phyloP scores from a whole-genome alignment of 306 rosid genomes.

The Vigna trinervia region DNA sequence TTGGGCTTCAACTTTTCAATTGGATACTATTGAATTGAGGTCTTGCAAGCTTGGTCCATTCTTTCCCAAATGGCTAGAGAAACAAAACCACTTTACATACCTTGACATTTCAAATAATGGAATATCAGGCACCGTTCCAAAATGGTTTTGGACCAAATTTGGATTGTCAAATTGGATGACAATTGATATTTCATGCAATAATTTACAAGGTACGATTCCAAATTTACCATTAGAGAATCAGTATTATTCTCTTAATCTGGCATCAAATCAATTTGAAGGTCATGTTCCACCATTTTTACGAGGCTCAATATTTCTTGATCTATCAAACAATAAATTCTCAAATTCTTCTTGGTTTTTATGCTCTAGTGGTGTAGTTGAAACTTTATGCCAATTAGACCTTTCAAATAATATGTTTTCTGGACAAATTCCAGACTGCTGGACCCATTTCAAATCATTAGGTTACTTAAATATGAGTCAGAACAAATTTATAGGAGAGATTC shows the following conservation, averaged over 20 bases:
- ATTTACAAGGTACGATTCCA: constrained; percentile 4
- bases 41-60: too few relatives aligned
- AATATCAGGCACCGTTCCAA: neutral
- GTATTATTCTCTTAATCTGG: neutral
- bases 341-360: constrained; percentile 1
- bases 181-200: neutral
- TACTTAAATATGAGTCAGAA: neutral
- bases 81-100: neutral
- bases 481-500: neutral
- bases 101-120: neutral
- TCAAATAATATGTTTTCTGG: neutral
- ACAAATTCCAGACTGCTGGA: constrained; percentile 18
- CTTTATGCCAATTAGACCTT: neutral
- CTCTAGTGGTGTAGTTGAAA: neutral
- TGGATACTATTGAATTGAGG: too few relatives aligned
- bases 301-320: neutral
- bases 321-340: constrained; percentile 39
- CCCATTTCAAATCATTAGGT: neutral
- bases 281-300: neutral
- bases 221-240: neutral
- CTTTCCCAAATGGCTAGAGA: fast-evolving
- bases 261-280: constrained; percentile 9
- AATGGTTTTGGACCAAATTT: constrained; percentile 31
- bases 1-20: constrained; percentile 25
- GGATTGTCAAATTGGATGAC: fast-evolving